Evolutionary conservation across 2,329 filamentous ascomycete genomes (phyloP).

Genomic region (Aspergillus sp.): DNA sequence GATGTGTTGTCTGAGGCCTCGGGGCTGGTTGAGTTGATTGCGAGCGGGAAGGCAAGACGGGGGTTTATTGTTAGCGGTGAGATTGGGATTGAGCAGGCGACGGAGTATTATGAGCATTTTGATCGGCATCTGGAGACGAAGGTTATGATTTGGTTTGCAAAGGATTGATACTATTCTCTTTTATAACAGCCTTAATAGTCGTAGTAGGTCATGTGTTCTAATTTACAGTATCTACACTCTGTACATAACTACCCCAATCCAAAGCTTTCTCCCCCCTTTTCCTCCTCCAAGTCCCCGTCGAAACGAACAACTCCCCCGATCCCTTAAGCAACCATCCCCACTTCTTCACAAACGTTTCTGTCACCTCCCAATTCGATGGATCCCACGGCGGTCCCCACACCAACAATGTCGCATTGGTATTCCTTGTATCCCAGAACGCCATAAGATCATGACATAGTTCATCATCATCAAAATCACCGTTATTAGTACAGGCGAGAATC

Average conservation of each 20-base stretch:
- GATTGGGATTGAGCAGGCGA: not conserved
- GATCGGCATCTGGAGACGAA: not conserved
- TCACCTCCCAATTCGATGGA: constrained; percentile 33
- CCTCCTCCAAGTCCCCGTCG: not conserved
- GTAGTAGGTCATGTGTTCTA: too few species aligned
- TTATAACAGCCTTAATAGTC: too few species aligned
- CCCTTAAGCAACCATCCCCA: constrained; percentile 32
- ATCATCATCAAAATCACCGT: constrained; percentile 27
- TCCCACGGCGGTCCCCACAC: constrained; percentile 36
- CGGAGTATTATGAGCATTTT: not conserved
- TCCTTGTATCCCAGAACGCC: constrained; percentile 17
- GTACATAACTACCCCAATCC: not conserved
- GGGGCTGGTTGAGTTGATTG: not conserved
- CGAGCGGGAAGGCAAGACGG: not conserved
- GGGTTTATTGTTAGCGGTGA: not conserved
- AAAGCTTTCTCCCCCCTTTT: not conserved
- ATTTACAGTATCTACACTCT: not conserved
- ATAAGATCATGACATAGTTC: constrained; percentile 33
- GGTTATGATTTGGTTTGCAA: not conserved
- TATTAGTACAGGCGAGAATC: constrained; percentile 17
- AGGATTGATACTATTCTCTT: too few species aligned
- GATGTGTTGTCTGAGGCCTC: not conserved
- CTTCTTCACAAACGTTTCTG: constrained; percentile 27
- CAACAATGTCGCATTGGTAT: constrained; percentile 15
- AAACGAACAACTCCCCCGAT: constrained; percentile 5